phyloP scores from a whole-genome alignment of 2,329 filamentous ascomycete species.

The Aspergillus ochraceoroseus region DNA sequence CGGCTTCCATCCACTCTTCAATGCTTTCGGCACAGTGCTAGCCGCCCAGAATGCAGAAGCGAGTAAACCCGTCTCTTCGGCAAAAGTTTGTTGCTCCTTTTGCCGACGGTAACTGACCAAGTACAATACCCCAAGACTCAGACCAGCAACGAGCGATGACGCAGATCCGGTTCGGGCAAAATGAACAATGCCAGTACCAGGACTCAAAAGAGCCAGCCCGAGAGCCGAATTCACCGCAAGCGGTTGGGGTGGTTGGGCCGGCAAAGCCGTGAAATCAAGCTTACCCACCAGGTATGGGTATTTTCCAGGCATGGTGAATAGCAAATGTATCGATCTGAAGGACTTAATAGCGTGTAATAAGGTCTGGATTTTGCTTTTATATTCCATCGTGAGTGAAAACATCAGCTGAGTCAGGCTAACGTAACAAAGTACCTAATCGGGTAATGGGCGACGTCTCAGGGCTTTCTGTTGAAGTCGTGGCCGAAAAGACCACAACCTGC shows the following conservation, averaged over 20 bases:
- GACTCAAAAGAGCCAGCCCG: neutral
- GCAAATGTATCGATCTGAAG: too few species aligned
- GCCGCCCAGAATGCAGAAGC: neutral
- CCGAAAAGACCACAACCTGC: too few species aligned
- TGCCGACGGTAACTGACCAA: neutral
- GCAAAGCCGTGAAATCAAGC: neutral
- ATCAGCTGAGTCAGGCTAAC: too few species aligned
- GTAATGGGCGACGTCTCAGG: too few species aligned
- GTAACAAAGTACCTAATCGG: too few species aligned
- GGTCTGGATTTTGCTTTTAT: too few species aligned
- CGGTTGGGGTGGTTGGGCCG: neutral
- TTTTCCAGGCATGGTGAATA: conserved; percentile 2
- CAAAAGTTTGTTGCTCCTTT: neutral
- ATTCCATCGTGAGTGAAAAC: too few species aligned
- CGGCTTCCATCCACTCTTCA: neutral
- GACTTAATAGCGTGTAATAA: too few species aligned
- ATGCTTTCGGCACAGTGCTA: neutral
- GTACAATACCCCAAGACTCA: neutral
- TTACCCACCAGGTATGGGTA: neutral
- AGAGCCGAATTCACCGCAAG: neutral
- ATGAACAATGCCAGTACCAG: neutral
- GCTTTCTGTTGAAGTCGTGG: too few species aligned
- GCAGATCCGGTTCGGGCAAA: neutral
- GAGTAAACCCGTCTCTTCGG: neutral
- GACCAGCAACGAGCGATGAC: neutral